Evolutionary conservation across 2,329 filamentous ascomycete species (phyloP).

Genomic region (Fusarium sp.): DNA sequence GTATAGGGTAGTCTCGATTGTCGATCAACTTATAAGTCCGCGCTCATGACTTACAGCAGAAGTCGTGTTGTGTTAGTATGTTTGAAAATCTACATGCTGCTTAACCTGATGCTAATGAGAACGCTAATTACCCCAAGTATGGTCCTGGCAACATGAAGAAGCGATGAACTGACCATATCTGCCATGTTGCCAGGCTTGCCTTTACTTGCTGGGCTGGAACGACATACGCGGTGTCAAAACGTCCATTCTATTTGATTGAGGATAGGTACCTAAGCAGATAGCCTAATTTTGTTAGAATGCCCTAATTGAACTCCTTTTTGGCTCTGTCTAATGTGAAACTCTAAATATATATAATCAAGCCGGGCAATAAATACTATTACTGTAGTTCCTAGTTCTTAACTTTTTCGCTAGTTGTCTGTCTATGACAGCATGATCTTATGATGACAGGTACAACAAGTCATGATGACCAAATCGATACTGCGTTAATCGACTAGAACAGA

Average conservation of each 20-base stretch:
- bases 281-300: neutral
- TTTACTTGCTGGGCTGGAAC: rapidly evolving
- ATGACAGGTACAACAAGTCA: neutral
- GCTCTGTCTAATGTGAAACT: neutral
- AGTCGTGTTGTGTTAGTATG: neutral
- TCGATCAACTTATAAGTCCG: neutral
- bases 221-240: too few relatives aligned
- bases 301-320: too few relatives aligned
- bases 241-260: too few relatives aligned
- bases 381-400: neutral
- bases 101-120: rapidly evolving
- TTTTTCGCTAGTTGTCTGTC: neutral
- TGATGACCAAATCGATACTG: neutral
- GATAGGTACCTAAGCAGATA: too few relatives aligned
- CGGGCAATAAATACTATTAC: neutral
- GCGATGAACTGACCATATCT: rapidly evolving
- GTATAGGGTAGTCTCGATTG: constrained; percentile 13
- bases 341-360: neutral
- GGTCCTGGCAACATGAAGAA: neutral
- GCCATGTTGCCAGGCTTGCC: neutral
- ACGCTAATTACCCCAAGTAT: rapidly evolving
- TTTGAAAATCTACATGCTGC: neutral
- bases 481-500: neutral
- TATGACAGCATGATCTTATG: neutral
- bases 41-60: neutral